These are phyloP conservation scores for Salix arbutifolia DNA, from an alignment of 345 rosid genomes.

Conservation along the genomic window DNA sequence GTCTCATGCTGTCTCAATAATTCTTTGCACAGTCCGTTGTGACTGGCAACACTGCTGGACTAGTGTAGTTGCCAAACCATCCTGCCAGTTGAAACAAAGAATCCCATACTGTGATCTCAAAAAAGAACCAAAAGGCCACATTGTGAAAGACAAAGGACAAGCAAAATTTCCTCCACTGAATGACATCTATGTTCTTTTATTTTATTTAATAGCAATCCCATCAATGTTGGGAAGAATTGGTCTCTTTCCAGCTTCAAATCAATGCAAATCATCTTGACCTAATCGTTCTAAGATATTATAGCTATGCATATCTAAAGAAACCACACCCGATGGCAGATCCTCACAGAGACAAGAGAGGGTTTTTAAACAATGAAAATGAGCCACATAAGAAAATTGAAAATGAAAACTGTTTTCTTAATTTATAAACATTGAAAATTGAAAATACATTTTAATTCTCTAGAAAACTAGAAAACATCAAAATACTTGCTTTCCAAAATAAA, in stretches of 20 bases:
- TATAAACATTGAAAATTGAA: too few relatives aligned
- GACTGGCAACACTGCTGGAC: conserved; percentile 74
- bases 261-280: neutral
- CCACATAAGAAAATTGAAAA: too few relatives aligned
- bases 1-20: conserved; percentile 76
- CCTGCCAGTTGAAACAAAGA: conserved; percentile 42
- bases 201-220: neutral
- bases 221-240: neutral
- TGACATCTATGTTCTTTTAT: neutral
- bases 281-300: neutral
- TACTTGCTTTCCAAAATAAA: too few relatives aligned
- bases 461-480: too few relatives aligned
- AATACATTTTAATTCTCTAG: too few relatives aligned
- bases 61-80: conserved; percentile 67
- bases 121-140: neutral
- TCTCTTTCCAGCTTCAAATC: neutral
- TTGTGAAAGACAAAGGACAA: neutral
- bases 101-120: neutral
- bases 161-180: neutral
- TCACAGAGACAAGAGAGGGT: neutral
- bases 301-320: neutral
- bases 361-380: neutral
- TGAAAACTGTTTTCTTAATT: too few relatives aligned
- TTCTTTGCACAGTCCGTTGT: conserved; percentile 57
- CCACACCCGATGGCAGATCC: neutral